Evolutionary conservation across 768 basidiomycete species (phyloP).

Genomic region (Stropharia rugosoannulata): DNA sequence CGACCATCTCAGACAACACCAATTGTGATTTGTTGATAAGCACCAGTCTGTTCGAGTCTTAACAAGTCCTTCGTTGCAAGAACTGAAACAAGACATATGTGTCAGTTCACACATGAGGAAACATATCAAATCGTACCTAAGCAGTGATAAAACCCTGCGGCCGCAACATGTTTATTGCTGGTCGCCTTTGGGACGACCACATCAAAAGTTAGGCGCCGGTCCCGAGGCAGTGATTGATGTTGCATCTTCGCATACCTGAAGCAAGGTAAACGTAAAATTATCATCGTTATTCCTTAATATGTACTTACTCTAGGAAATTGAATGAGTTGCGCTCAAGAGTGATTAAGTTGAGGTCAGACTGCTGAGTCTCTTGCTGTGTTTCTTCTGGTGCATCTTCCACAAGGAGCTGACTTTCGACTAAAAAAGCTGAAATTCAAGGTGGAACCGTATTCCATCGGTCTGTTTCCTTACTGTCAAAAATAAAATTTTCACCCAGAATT

Average conservation of each 20-base stretch:
- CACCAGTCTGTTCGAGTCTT: slow-evolving; percentile 52
- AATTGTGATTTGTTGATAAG: slow-evolving; percentile 57
- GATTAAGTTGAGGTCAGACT: slow-evolving; percentile 52
- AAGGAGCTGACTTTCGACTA: slow-evolving; percentile 11
- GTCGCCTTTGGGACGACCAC: slow-evolving; percentile 62
- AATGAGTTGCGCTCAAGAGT: slow-evolving; percentile 74
- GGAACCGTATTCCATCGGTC: no score
- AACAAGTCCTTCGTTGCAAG: slow-evolving; percentile 76
- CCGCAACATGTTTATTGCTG: slow-evolving; percentile 75
- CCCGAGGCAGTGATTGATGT: slow-evolving; percentile 52
- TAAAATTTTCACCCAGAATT: slow-evolving; percentile 58
- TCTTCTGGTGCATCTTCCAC: slow-evolving; percentile 7
- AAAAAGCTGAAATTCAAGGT: neutral
- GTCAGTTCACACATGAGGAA: neutral
- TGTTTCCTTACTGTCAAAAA: slow-evolving; percentile 56
- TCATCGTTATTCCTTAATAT: slow-evolving; percentile 3
- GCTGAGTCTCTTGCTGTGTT: slow-evolving; percentile 44
- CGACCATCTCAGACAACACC: slow-evolving; percentile 23
- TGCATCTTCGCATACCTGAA: slow-evolving; percentile 79
- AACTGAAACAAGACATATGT: slow-evolving; percentile 38
- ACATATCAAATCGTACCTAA: slow-evolving; percentile 50
- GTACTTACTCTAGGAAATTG: slow-evolving; percentile 75
- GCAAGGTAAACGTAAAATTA: neutral
- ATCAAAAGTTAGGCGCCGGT: slow-evolving; percentile 56
- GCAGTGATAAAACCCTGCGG: slow-evolving; percentile 84